Evolutionary conservation across 2,329 filamentous ascomycete genomes (phyloP).

Genomic region (Calonectria honghensis): DNA sequence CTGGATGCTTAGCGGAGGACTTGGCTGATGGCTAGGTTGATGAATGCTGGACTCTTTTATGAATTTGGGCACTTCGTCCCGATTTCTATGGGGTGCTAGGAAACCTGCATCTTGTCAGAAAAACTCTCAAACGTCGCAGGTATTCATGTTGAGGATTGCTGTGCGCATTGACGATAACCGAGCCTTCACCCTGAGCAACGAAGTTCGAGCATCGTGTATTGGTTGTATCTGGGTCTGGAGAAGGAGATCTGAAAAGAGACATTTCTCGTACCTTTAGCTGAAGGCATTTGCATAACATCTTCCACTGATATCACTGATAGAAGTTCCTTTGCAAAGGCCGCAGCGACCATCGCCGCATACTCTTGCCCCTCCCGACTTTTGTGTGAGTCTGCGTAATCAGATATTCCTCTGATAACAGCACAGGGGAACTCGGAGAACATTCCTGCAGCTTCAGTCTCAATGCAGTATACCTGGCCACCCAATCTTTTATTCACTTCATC

Average conservation of each 20-base stretch:
- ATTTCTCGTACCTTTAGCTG: neutral
- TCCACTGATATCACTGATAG: neutral
- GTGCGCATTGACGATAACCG: neutral
- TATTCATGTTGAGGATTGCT: neutral
- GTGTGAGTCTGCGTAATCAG: conserved; percentile 24
- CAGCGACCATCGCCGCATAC: conserved; percentile 9
- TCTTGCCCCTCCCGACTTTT: conserved; percentile 12
- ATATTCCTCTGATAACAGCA: conserved; percentile 20
- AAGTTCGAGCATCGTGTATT: neutral
- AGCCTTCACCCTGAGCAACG: neutral
- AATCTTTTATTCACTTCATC: conserved; percentile 13
- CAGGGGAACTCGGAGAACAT: neutral
- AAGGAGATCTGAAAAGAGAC: no score
- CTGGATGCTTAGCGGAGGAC: no score
- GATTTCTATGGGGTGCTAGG: neutral
- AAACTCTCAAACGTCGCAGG: neutral
- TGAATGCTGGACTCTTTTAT: neutral
- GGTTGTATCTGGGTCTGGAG: no score
- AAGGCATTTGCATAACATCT: conserved; percentile 1
- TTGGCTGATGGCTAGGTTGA: neutral
- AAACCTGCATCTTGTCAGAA: neutral
- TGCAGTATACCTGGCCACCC: neutral
- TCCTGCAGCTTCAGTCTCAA: conserved; percentile 19
- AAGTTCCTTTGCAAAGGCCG: conserved; percentile 15
- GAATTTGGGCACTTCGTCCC: neutral